Evolutionary conservation across 129 eudicot species (phyloP).

Genomic region (Flaveria bidentis): DNA sequence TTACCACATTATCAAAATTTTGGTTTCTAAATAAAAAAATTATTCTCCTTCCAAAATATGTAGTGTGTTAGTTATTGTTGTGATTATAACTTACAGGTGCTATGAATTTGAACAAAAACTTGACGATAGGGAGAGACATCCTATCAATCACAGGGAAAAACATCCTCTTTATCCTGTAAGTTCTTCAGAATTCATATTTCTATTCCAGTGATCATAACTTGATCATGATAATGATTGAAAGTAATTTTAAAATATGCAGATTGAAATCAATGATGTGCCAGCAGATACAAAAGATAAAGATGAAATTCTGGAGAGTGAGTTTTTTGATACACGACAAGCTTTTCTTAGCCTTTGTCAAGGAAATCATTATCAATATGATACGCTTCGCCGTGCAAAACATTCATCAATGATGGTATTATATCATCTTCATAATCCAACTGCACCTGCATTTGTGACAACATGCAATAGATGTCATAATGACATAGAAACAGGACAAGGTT

Average conservation of each 20-base stretch:
- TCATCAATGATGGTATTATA: constrained; percentile 99
- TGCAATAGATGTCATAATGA: constrained; percentile 80
- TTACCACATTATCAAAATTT: not conserved
- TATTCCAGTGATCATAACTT: not conserved
- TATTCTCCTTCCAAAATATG: not conserved
- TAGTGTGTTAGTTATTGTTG: not conserved
- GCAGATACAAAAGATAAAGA: constrained; percentile 79
- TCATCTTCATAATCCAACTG: constrained; percentile 95
- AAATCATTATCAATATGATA: constrained; percentile 92
- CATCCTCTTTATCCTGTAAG: constrained; percentile 68
- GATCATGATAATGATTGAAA: constrained; percentile 13
- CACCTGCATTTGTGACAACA: constrained; percentile 89
- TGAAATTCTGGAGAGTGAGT: constrained; percentile 92
- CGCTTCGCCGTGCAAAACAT: constrained; percentile 96
- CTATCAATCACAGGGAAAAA: constrained; percentile 69
- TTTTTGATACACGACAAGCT: constrained; percentile 87
- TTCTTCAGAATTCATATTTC: constrained; percentile 13
- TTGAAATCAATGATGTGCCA: constrained; percentile 63
- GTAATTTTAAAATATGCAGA: constrained; percentile 44
- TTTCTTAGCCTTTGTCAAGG: constrained; percentile 96
- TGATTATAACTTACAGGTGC: constrained; percentile 55
- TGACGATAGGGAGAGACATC: constrained; percentile 87
- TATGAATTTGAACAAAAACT: constrained; percentile 71
- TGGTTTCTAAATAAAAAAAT: not conserved
- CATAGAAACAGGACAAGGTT: constrained; percentile 96